phyloP scores from a whole-genome alignment of 2,329 filamentous ascomycete species.

The Ophiocordyceps camponoti-floridani region DNA sequence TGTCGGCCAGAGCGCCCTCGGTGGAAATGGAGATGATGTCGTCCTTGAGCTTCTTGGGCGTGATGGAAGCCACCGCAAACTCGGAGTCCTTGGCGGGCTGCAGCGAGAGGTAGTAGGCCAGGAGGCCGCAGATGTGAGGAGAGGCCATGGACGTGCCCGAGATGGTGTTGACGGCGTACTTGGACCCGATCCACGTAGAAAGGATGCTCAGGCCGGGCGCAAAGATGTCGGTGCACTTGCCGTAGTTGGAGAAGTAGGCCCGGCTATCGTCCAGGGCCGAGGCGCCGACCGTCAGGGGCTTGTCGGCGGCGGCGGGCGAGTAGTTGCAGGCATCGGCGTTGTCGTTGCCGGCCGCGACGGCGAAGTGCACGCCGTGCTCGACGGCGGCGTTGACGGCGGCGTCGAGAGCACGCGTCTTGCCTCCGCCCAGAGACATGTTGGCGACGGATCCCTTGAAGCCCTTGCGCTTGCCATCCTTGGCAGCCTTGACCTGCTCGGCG shows the following conservation, averaged over 20 bases:
- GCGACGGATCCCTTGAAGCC: slow-evolving; percentile 97
- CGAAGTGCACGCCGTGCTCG: slow-evolving; percentile 83
- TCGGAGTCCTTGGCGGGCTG: slow-evolving; percentile 81
- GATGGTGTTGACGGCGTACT: slow-evolving; percentile 95
- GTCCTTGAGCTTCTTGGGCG: slow-evolving; percentile 85
- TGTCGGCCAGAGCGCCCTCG: slow-evolving; percentile 55
- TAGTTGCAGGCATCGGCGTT: slow-evolving; percentile 99
- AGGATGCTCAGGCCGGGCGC: slow-evolving; percentile 91
- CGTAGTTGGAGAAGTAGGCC: slow-evolving; percentile 99
- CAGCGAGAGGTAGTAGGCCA: slow-evolving; percentile 95
- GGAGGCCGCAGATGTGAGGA: slow-evolving; percentile 85
- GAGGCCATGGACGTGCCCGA: slow-evolving; percentile 99
- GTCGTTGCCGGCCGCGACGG: slow-evolving; percentile 95
- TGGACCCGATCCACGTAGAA: slow-evolving; percentile 96
- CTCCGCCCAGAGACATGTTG: slow-evolving; percentile 98
- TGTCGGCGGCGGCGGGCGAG: slow-evolving; percentile 81
- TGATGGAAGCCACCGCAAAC: slow-evolving; percentile 77
- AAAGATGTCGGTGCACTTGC: slow-evolving; percentile 99
- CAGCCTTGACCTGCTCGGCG: slow-evolving; percentile 52
- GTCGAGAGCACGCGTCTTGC: slow-evolving; percentile 86
- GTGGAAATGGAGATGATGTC: slow-evolving; percentile 75
- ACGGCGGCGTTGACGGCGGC: slow-evolving; percentile 88
- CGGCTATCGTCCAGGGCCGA: slow-evolving; percentile 86
- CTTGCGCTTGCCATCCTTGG: slow-evolving; percentile 81
- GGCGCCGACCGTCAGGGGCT: slow-evolving; percentile 90